phyloP scores from a whole-genome alignment of 768 basidiomycete species.

The Hortiboletus flavorubellus region DNA sequence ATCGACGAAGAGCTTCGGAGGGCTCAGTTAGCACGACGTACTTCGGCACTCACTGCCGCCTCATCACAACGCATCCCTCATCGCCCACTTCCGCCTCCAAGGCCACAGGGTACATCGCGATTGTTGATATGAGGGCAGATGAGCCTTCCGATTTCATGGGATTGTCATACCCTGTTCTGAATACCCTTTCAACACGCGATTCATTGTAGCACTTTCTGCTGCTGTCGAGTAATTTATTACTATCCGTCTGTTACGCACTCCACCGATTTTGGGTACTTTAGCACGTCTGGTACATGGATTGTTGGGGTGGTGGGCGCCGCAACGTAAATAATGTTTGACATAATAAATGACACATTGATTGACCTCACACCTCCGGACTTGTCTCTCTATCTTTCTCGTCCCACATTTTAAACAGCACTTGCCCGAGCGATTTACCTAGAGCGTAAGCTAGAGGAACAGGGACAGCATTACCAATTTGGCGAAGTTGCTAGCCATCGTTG shows the following conservation, averaged over 20 bases:
- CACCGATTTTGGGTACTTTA: not conserved
- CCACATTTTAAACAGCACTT: constrained; percentile 47
- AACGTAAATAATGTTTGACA: not conserved
- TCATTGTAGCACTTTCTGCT: not conserved
- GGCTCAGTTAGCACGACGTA: constrained; percentile 39
- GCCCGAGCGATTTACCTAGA: constrained; percentile 47
- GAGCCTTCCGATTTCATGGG: not conserved
- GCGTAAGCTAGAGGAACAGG: constrained; percentile 67
- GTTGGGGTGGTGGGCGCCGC: not conserved
- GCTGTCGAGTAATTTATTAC: constrained; percentile 13
- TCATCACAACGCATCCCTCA: constrained; percentile 35
- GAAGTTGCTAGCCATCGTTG: constrained; percentile 50
- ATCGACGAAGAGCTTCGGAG: constrained; percentile 81
- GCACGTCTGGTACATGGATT: not conserved
- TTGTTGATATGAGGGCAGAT: constrained; percentile 11
- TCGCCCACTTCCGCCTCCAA: constrained; percentile 25
- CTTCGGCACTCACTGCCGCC: constrained; percentile 31
- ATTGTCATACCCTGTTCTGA: constrained; percentile 12
- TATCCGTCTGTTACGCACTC: not conserved
- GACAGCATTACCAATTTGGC: constrained; percentile 80
- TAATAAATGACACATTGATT: not conserved
- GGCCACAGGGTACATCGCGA: constrained; percentile 8
- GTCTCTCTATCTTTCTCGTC: constrained; percentile 39
- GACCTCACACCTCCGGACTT: constrained; percentile 39
- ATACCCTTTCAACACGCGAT: constrained; percentile 16